These are phyloP conservation scores for Setaria italica DNA, from an alignment of 202 grass and related monocot genomes.

Conservation along the genomic window DNA sequence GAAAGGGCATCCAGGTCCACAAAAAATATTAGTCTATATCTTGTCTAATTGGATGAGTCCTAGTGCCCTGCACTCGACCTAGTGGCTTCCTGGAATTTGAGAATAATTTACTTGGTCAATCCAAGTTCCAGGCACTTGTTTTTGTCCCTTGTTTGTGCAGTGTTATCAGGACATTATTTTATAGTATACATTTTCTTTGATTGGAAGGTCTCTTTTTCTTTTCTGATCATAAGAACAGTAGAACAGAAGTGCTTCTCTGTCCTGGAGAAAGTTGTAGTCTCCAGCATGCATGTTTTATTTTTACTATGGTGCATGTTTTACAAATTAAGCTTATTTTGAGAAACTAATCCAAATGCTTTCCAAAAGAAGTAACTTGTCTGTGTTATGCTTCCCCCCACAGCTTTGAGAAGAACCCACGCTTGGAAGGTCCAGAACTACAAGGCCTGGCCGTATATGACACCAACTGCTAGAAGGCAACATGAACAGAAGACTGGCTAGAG, in stretches of 20 bases:
- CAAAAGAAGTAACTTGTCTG: neutral
- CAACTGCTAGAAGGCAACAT: slow-evolving; percentile 78
- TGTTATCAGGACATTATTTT: slow-evolving; percentile 4
- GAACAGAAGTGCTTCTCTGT: neutral
- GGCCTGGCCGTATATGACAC: slow-evolving; percentile 92
- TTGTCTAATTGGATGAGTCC: slow-evolving; percentile 14
- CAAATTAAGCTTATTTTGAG: neutral
- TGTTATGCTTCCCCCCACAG: slow-evolving; percentile 44
- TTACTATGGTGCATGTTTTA: neutral
- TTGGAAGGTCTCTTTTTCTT: neutral
- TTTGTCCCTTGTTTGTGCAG: slow-evolving; percentile 1
- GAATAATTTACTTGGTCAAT: slow-evolving; percentile 22
- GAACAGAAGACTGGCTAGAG: slow-evolving; percentile 40
- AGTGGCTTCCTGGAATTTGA: slow-evolving; percentile 19
- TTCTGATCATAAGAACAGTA: neutral
- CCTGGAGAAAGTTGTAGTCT: neutral
- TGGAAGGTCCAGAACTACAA: slow-evolving; percentile 97
- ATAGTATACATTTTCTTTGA: neutral
- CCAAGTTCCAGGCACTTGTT: slow-evolving; percentile 8
- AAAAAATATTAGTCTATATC: neutral
- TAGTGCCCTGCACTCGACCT: neutral
- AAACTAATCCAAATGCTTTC: slow-evolving; percentile 25
- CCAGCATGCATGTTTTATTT: neutral
- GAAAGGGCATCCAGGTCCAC: slow-evolving; percentile 6
- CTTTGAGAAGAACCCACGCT: slow-evolving; percentile 92